Evolutionary conservation across 306 rosid species (phyloP), one percentile per base, ranked within the genome.

Genomic region (Potentilla sterilis): DNA sequence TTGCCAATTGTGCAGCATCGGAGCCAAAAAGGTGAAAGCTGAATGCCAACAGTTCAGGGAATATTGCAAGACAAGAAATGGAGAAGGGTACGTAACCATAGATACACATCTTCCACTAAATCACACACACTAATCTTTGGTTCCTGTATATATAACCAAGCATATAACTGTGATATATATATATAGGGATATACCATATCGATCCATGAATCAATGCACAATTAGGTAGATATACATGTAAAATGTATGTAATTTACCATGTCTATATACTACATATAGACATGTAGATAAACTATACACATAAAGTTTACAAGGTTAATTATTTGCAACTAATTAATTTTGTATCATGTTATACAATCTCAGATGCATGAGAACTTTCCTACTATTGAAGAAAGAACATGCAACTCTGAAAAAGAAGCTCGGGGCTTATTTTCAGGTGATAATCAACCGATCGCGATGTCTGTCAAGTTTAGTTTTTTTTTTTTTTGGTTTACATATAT

Each of bases 1-100:
- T 38, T 49, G 2, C 70, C 1, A 69, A 70, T 62, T 65, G 81
- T 84, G 87, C 90, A 91, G 97, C 85, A 93, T 93, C 32, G 97
- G 97, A 80, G 98, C 97, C 85, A 91, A 88, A 79, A 93, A 87
- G 87, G 97, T 93, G 83, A 87, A 91, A 93, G 92, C 88, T 77
- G 96, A 93, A 85, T 84, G 92, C 85, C 89, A 86, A 64, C 85
- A 84, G 66, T 91, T 91, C 21, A 86, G 91, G 81, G 97, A 91
- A 87, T 88, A 87, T 82, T 93, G 98, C 78, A 82, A 70, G 72
- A 69, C 87, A 47, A 86, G 83, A 84, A 93, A 87, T 84, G 88
- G 81, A 69, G 96, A 93, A 78, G 98, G 97, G 98, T 93, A 87
- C 82, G 41, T 5, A 35, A 63, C 19, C 16, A 57, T 52, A 52